Evolutionary conservation across 768 basidiomycete species (phyloP), one percentile per base, ranked within the genome.

Genomic region (Hortiboletus campestris): DNA sequence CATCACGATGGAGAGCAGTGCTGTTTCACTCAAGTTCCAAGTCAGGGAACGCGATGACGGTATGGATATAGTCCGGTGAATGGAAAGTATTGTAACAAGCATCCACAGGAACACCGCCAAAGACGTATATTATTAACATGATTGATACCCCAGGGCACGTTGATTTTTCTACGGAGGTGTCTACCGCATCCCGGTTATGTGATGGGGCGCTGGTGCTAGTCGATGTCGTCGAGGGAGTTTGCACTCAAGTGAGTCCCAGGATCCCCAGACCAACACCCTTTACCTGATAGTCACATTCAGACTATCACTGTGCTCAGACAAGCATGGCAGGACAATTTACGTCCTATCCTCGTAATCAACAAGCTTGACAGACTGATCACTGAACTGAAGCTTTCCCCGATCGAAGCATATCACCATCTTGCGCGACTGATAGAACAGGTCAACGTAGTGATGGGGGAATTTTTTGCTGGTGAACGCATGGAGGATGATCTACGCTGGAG

Each of bases 121-220:
- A 78, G 67, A 88, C 85, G 22, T 97, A 90, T 74, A 79, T 89
- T 44, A 83, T 98, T 51, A 98, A 97, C 68, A 88, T 98, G 80
- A 96, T 99, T 59, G 97, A 99, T 72, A 98, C 97, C 0, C 97
- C 97, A 16, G 97, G 97, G 4, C 97, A 99, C 74, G 96, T 99
- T 22, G 97, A 98, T 72, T 99, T 99, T 63, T 95, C 94, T 0
- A 94, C 88, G 52, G 97, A 98, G 69, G 97, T 99, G 0, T 98
- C 94, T 2, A 91, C 93, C 1, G 94, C 96, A 20, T 91, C 94
- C 13, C 78, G 95, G 46, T 68, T 99, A 25, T 97, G 94, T 63
- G 97, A 98, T 72, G 97, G 97, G 14, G 94, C 96, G 2, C 80
- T 99, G 7, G 90, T 99, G 39, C 76, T 99, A 6, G 94, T 99